These are phyloP conservation scores for Ceratocystis harringtonii DNA, from an alignment of 2,329 filamentous ascomycete genomes.

Conservation along the genomic window DNA sequence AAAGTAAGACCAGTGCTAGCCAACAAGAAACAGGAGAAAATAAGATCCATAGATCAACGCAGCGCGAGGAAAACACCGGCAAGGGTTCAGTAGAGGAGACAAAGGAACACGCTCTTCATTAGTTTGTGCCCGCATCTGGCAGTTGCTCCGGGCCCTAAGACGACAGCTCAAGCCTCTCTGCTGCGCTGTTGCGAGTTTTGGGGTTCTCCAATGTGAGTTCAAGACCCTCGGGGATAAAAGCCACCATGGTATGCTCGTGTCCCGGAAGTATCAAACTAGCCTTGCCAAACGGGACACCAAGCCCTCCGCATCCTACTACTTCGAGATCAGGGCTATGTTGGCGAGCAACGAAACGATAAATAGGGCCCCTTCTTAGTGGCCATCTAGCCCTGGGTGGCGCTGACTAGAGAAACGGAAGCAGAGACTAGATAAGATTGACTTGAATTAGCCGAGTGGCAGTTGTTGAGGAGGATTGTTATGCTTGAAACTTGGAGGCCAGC, in stretches of 20 bases:
- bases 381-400: not conserved
- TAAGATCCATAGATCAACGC: not conserved
- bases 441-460: not conserved
- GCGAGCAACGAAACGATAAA: not conserved
- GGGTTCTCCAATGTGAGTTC: not conserved
- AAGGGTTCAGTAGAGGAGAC: not conserved
- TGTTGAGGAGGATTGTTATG: not conserved
- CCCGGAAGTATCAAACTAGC: not conserved
- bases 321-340: not conserved
- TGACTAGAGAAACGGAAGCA: not conserved
- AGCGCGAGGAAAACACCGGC: not conserved
- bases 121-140: not conserved
- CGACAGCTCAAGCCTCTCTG: not conserved
- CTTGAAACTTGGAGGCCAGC: not conserved
- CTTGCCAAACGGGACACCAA: not conserved
- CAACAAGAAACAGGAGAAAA: not conserved
- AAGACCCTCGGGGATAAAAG: not conserved
- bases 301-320: not conserved
- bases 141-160: not conserved
- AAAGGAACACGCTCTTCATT: not conserved
- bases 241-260: not conserved
- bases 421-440: not conserved
- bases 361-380: not conserved
- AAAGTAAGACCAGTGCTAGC: not conserved
- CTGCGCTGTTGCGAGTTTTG: not conserved